A percentile compares a stretch with the other conserved stretches of the same genome.
phyloP scores from a whole-genome alignment of 2,329 filamentous ascomycete genomes.

The Xylariaceae sp. region DNA sequence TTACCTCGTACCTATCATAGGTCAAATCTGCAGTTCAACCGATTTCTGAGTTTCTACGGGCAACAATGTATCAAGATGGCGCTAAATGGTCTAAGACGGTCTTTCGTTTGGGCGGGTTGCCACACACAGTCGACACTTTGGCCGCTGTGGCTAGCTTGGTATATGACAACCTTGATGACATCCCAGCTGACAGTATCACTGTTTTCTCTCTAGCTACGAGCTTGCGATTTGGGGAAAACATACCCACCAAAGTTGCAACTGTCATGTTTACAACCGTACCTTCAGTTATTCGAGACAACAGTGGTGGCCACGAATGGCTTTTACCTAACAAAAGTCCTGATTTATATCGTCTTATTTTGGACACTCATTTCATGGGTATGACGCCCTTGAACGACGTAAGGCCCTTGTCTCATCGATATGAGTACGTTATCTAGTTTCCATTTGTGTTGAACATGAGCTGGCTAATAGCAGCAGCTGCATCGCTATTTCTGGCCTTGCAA shows the following conservation, averaged over 20 bases:
- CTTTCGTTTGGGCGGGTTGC: constrained; percentile 21
- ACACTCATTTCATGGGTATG: constrained; percentile 35
- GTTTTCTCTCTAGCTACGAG: constrained; percentile 29
- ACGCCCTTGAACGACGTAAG: constrained; percentile 32
- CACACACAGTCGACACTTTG: neutral
- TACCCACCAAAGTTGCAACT: constrained; percentile 30
- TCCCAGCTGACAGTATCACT: constrained; percentile 17
- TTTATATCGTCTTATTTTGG: constrained; percentile 25
- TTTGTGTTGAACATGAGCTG: no score
- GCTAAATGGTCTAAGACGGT: neutral
- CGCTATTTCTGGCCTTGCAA: constrained; percentile 34
- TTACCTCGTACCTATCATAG: no score
- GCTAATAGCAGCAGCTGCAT: constrained; percentile 34
- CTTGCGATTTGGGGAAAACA: constrained; percentile 10
- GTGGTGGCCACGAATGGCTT: constrained; percentile 5
- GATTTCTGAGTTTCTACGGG: no score
- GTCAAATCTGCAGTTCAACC: no score
- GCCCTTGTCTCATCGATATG: constrained; percentile 20
- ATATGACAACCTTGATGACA: constrained; percentile 20
- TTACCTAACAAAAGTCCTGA: neutral
- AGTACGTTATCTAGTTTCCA: constrained; percentile 34
- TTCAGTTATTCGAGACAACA: constrained; percentile 1
- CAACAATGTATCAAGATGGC: neutral
- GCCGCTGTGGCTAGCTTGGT: constrained; percentile 15
- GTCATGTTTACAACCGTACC: constrained; percentile 28